Evolutionary conservation across 257 asterid genomes (phyloP), one percentile per base, ranked within the genome.

Genomic region (Parsonsia alboflavescens): DNA sequence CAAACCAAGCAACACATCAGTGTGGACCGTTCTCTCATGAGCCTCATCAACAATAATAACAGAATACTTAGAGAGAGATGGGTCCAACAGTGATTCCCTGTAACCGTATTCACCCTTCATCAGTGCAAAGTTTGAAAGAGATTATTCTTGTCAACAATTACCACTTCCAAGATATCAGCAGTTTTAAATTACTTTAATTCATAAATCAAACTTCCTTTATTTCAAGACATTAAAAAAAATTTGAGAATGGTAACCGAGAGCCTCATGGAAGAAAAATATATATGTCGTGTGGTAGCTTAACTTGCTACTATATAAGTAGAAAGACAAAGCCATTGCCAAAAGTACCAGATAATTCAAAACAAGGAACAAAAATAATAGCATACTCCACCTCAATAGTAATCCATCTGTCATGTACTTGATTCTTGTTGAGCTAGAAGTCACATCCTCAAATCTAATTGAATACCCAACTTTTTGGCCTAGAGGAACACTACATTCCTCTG

Each of bases 381-480:
- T 8, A 49, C 41, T 4, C 26, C 84, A 93, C 97, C 99, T 94
- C 79, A 94, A 82, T 67, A 94, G 86, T 84, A 94, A 85, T 33
- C 99, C 99, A 71, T 92, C 99, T 26, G 99, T 94, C 99, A 94
- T 86, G 88, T 90, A 94, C 75, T 94, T 92, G 76, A 94, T 94
- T 85, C 81, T 89, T 68, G 99, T 94, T 63, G 89, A 78, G 84
- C 78, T 78, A 76, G 97, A 88, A 64, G 99, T 94, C 70, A 80
- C 83, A 83, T 94, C 99, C 71, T 94, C 97, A 80, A 94, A 94
- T 82, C 99, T 87, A 78, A 94, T 86, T n/a, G 97, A 83, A 79
- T 92, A 94, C 71, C 99, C 99, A 72, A 94, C 97, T 76, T 78
- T 89, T 85, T 92, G 93, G 64, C 99, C 97, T 73, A 92, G 71